A percentile compares a stretch with the other conserved stretches of the same genome.
Conservation (phyloP, 2,329 filamentous ascomycete genomes). For the Epichloe coenophiala region DNA sequence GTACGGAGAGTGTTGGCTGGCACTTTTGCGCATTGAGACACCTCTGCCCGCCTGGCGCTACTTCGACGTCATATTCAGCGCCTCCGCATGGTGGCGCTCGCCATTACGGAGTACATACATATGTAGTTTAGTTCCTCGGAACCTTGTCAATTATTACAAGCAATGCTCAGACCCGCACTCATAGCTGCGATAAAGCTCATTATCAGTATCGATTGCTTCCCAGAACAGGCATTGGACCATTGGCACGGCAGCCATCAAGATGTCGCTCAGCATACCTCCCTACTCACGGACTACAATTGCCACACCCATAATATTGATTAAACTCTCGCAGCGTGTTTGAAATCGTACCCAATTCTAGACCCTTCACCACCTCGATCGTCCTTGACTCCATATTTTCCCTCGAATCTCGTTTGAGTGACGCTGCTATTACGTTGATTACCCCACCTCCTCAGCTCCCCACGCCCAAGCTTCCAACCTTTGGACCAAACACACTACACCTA, state of each 20-base stretch:
- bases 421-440: background rate
- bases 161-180: background rate
- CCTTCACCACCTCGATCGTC: background rate
- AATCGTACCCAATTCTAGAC: background rate
- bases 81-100: background rate
- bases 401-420: background rate
- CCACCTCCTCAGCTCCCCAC: background rate
- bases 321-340: background rate
- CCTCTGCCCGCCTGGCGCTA: background rate
- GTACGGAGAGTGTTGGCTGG: too few relatives aligned
- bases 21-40: too few relatives aligned
- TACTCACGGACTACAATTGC: background rate
- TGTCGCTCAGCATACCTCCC: background rate
- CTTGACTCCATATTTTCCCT: background rate
- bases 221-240: background rate
- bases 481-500: background rate
- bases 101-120: background rate
- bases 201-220: background rate
- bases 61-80: slow-evolving; percentile 4
- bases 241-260: background rate
- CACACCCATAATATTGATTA: background rate
- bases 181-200: background rate
- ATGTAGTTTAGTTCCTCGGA: background rate
- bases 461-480: background rate
- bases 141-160: background rate